Evolutionary conservation across 164 flowering plant species (phyloP).

Genomic region (Hamamelis virginiana): DNA sequence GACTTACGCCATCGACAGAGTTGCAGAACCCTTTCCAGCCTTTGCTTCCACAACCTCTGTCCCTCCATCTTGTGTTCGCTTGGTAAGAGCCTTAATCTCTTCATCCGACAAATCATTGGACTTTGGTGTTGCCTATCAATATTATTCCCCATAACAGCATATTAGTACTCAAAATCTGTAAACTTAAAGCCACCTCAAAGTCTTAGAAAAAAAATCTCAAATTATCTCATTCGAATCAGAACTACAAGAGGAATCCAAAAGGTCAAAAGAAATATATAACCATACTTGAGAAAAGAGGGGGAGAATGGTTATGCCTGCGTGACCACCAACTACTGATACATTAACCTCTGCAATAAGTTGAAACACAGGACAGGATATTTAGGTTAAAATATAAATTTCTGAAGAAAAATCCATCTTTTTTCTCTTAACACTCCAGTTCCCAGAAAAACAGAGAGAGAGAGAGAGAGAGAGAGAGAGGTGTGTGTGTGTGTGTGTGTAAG

Average conservation of each 20-base stretch:
- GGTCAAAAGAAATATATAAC: too few species aligned
- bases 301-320: conserved; percentile 93
- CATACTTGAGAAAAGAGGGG: conserved; percentile 92
- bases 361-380: conserved; percentile 4
- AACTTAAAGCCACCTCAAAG: not conserved
- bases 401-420: not conserved
- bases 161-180: not conserved
- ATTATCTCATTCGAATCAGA: too few species aligned
- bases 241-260: too few species aligned
- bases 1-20: conserved; percentile 96
- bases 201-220: not conserved
- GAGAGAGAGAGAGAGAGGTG: too few species aligned
- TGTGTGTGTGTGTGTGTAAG: too few species aligned
- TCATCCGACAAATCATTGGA: conserved; percentile 66
- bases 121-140: conserved; percentile 68
- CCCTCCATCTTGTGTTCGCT: conserved; percentile 92
- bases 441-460: too few species aligned
- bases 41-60: conserved; percentile 98
- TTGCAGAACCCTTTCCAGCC: conserved; percentile 97
- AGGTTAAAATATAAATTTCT: not conserved
- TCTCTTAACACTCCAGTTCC: too few species aligned
- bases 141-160: not conserved
- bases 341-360: conserved; percentile 75
- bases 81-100: conserved; percentile 66
- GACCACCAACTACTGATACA: conserved; percentile 98